A percentile compares a stretch with the other conserved stretches of the same genome.
Evolutionary conservation across 768 basidiomycete genomes (phyloP).

Genomic region (Rossbeevera mucosa): DNA sequence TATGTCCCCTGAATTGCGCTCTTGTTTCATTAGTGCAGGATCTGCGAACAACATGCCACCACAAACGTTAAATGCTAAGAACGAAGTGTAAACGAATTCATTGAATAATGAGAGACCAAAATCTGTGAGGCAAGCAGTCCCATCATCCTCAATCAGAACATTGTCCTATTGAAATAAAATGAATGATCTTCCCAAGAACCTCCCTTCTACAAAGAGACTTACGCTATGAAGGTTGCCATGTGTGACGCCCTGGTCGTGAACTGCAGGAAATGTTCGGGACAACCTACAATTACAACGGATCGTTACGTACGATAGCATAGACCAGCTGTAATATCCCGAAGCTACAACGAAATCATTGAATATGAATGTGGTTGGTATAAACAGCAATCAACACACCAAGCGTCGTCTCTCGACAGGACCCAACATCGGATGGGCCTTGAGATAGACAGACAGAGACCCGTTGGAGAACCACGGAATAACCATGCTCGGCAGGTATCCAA

Average conservation of each 20-base stretch:
- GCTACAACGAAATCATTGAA: slow-evolving; percentile 6
- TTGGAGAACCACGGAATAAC: slow-evolving; percentile 32
- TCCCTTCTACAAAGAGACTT: neutral
- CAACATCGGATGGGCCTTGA: neutral
- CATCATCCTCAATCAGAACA: slow-evolving; percentile 38
- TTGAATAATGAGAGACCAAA: slow-evolving; percentile 37
- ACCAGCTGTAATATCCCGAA: slow-evolving; percentile 21
- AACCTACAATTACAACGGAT: neutral
- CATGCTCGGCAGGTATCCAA: slow-evolving; percentile 27
- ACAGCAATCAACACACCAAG: slow-evolving; percentile 10
- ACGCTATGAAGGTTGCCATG: slow-evolving; percentile 38
- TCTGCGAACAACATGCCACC: slow-evolving; percentile 48
- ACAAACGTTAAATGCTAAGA: slow-evolving; percentile 29
- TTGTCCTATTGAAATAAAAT: slow-evolving; percentile 28
- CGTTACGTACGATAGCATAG: slow-evolving; percentile 22
- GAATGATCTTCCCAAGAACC: neutral
- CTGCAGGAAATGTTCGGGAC: slow-evolving; percentile 5
- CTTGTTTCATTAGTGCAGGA: slow-evolving; percentile 23
- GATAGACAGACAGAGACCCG: slow-evolving; percentile 24
- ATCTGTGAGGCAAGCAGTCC: slow-evolving; percentile 43
- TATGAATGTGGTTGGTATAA: neutral
- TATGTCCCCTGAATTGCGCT: neutral
- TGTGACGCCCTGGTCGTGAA: slow-evolving; percentile 22
- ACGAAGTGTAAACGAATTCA: slow-evolving; percentile 26
- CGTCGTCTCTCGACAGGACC: neutral